phyloP scores from a whole-genome alignment of 148 eudicot species.

The Silene uniflora region DNA sequence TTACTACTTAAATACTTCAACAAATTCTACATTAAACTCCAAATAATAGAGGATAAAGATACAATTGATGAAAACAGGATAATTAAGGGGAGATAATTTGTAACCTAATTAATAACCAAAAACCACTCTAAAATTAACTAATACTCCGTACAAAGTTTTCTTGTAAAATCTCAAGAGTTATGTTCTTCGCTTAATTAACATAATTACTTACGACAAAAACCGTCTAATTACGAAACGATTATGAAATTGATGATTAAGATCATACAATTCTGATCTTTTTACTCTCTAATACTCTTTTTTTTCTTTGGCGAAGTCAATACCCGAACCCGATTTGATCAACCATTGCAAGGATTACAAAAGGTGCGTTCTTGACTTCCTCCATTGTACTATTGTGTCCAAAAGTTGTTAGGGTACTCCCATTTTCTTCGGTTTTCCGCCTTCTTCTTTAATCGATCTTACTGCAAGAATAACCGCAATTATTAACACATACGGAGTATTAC shows the following conservation, averaged over 20 bases:
- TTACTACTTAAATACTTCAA: constrained; percentile 14
- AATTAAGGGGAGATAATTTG: constrained; percentile 13
- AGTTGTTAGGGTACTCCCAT: constrained; percentile 25
- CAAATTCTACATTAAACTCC: constrained; percentile 18
- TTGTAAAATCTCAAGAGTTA: constrained; percentile 15
- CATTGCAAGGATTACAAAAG: constrained; percentile 52
- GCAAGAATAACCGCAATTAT: neutral
- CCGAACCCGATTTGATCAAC: constrained; percentile 61
- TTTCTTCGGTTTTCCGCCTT: constrained; percentile 6
- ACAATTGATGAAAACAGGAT: constrained; percentile 3
- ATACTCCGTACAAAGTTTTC: constrained; percentile 15
- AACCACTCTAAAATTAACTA: constrained; percentile 20
- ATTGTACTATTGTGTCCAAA: constrained; percentile 17
- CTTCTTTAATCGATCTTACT: neutral
- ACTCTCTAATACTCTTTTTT: constrained; percentile 2
- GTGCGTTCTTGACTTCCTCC: constrained; percentile 99
- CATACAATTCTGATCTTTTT: constrained; percentile 22
- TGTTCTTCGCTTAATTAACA: constrained; percentile 23
- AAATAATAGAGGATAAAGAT: neutral
- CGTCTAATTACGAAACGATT: constrained; percentile 2
- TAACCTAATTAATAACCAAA: constrained; percentile 14
- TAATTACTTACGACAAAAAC: constrained; percentile 29
- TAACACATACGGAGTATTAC: too few relatives aligned
- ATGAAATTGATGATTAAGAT: neutral
- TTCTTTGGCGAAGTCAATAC: constrained; percentile 67